These are phyloP conservation scores for Barbatosphaeria neglecta DNA, from an alignment of 495 filamentous ascomycete genomes.

Conservation along the genomic window DNA sequence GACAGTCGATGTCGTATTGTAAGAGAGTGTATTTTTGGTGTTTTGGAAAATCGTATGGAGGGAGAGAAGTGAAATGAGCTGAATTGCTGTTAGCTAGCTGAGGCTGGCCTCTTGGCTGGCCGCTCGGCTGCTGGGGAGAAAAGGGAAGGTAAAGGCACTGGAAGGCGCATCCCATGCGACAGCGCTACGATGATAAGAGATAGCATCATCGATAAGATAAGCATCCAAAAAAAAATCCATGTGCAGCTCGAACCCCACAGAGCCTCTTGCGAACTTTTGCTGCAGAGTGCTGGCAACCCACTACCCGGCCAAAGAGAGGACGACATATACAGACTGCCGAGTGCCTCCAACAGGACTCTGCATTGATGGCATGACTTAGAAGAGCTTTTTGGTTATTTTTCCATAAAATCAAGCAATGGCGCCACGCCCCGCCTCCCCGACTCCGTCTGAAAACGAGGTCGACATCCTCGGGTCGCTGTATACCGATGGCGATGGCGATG, in stretches of 20 bases:
- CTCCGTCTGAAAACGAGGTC: slow-evolving; percentile 78
- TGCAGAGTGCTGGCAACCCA: no score
- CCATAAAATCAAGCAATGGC: slow-evolving; percentile 9
- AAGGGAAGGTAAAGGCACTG: no score
- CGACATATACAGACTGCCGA: neutral
- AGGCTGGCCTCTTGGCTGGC: no score
- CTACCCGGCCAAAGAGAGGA: neutral
- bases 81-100: no score
- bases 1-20: no score
- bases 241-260: no score
- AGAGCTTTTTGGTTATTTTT: neutral
- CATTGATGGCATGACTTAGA: neutral
- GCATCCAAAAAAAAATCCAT: no score
- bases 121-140: no score
- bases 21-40: no score
- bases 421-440: slow-evolving; percentile 61
- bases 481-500: slow-evolving; percentile 32
- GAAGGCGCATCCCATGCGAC: no score
- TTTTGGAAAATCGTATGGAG: no score
- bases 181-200: slow-evolving; percentile 4
- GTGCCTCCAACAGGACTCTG: neutral
- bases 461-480: slow-evolving; percentile 81
- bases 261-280: neutral
- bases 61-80: neutral
- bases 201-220: neutral